These are phyloP conservation scores for Cryphonectria parasitica DNA, from an alignment of 2,329 filamentous ascomycete species.

Conservation along the genomic window DNA sequence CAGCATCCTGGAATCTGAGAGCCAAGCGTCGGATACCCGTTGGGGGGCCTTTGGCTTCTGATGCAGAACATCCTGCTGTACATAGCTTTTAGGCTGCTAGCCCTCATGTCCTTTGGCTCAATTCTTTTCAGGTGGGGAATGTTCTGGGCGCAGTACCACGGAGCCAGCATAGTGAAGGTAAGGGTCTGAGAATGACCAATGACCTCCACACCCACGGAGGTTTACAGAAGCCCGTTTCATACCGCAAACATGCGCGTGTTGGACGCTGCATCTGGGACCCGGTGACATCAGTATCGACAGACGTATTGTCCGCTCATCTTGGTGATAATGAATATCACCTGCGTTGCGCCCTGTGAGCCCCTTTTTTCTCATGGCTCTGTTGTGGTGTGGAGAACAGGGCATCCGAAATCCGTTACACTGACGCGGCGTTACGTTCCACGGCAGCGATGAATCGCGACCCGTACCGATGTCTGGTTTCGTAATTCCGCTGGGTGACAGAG, in stretches of 20 bases:
- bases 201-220: not conserved
- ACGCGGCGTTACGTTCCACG: constrained; percentile 21
- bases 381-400: not conserved
- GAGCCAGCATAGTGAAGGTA: not conserved
- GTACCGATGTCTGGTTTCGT: constrained; percentile 3
- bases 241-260: not conserved
- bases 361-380: not conserved
- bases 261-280: not conserved
- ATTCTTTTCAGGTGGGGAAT: not conserved
- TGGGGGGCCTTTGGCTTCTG: too few relatives aligned
- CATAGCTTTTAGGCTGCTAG: not conserved
- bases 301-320: not conserved
- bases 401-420: constrained; percentile 20
- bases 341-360: not conserved
- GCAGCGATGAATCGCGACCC: not conserved
- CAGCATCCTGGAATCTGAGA: not conserved
- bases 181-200: not conserved
- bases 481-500: constrained; percentile 3
- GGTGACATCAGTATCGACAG: constrained; percentile 6
- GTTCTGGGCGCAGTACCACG: not conserved
- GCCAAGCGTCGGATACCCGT: not conserved
- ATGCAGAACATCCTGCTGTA: constrained; percentile 3
- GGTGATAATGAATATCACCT: constrained; percentile 20
- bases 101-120: not conserved
- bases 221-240: not conserved